A percentile compares a stretch with the other conserved stretches of the same genome.
Conservation (phyloP, 768 basidiomycete species). For the Xerocomus potaroensis region DNA sequence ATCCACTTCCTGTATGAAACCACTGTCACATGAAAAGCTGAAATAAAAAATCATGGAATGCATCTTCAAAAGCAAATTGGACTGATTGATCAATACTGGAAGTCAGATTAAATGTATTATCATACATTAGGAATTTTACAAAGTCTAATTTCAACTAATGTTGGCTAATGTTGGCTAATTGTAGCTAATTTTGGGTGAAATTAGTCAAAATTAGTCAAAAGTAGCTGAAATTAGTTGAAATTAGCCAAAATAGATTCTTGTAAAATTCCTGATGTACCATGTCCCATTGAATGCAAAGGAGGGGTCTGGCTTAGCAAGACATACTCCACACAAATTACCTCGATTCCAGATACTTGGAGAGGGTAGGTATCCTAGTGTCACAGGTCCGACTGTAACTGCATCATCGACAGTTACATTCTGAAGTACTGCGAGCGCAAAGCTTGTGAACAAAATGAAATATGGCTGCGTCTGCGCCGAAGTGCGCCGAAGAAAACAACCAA, state of each 20-base stretch:
- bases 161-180: too few relatives aligned
- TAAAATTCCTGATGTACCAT: too few relatives aligned
- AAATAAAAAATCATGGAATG: background rate
- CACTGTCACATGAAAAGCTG: background rate
- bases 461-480: too few relatives aligned
- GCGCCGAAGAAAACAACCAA: too few relatives aligned
- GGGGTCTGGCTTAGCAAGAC: background rate
- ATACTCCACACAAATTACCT: slow-evolving; percentile 1
- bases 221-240: too few relatives aligned
- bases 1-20: slow-evolving; percentile 5
- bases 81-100: background rate
- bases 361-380: slow-evolving; percentile 12
- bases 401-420: slow-evolving; percentile 17
- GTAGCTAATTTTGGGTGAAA: too few relatives aligned
- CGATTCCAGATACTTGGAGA: background rate
- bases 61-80: too few relatives aligned
- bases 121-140: too few relatives aligned
- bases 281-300: slow-evolving; percentile 8
- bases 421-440: slow-evolving; percentile 2
- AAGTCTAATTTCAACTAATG: too few relatives aligned
- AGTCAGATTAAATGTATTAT: background rate
- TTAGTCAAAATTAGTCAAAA: too few relatives aligned
- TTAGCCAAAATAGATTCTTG: too few relatives aligned
- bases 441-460: background rate
- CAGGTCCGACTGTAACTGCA: slow-evolving; percentile 4